A percentile compares a stretch with the other conserved stretches of the same genome.
phyloP scores from a whole-genome alignment of 345 rosid species.

The Linum trigynum region DNA sequence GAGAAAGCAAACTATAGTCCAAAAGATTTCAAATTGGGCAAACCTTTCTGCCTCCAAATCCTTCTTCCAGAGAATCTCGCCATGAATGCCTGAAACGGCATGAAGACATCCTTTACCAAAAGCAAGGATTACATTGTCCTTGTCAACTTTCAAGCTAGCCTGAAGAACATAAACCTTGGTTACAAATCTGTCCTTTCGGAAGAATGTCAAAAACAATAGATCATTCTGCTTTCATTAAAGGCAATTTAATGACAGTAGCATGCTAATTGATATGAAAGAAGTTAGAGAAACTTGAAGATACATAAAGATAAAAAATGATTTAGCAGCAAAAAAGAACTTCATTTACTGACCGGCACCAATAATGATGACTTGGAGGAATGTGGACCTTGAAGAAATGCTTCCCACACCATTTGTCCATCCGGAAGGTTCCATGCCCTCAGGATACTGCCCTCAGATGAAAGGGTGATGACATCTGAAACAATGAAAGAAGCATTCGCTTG shows the following conservation, averaged over 20 bases:
- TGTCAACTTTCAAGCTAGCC: slow-evolving; percentile 56
- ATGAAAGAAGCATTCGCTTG: not conserved
- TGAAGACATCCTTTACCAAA: slow-evolving; percentile 63
- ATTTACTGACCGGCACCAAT: slow-evolving; percentile 37
- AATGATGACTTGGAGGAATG: slow-evolving; percentile 52
- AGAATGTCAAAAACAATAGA: not conserved
- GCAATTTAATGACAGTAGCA: not conserved
- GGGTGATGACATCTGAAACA: slow-evolving; percentile 69
- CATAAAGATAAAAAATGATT: not conserved
- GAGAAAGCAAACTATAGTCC: not conserved
- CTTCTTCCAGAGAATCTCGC: slow-evolving; percentile 81
- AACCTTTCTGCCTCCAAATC: slow-evolving; percentile 79
- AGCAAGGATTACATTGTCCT: slow-evolving; percentile 53
- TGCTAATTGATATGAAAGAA: not conserved
- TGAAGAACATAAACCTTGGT: slow-evolving; percentile 27
- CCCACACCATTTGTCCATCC: slow-evolving; percentile 99
- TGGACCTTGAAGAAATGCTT: slow-evolving; percentile 51
- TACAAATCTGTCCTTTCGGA: slow-evolving; percentile 9
- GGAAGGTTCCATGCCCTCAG: slow-evolving; percentile 98
- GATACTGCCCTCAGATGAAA: slow-evolving; percentile 69
- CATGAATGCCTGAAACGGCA: slow-evolving; percentile 80
- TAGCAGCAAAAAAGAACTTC: not conserved
- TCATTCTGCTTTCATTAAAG: not conserved
- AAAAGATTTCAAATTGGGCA: slow-evolving; percentile 16
- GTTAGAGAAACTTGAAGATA: not conserved